A percentile compares a stretch with the other conserved stretches of the same genome.
Conservation (phyloP, 768 basidiomycete species). For the Kwoniella bestiolae region DNA sequence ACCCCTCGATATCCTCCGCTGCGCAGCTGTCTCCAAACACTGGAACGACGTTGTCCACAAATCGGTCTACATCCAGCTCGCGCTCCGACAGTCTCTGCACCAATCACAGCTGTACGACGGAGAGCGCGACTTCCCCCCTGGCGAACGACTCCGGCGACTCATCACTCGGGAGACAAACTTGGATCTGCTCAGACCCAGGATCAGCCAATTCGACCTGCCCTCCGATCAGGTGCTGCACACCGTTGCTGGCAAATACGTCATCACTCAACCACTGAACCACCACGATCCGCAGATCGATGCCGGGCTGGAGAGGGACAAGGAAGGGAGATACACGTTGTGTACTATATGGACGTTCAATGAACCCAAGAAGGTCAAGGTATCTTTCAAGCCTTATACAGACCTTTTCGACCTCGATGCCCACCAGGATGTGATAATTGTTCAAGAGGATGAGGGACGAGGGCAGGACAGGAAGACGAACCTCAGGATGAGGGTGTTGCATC, state of each 20-base stretch:
- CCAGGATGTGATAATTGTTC: conserved; percentile 13
- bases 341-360: conserved; percentile 2
- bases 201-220: neutral
- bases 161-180: conserved; percentile 14
- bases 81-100: conserved; percentile 9
- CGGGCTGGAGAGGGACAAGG: conserved; percentile 2
- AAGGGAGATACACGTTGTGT: conserved; percentile 7
- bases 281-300: too few relatives aligned
- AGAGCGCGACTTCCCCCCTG: neutral
- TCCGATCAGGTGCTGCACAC: conserved; percentile 9
- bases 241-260: conserved; percentile 13
- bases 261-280: conserved; percentile 10
- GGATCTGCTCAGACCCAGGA: conserved; percentile 4
- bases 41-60: conserved; percentile 4
- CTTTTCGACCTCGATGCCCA: conserved; percentile 13
- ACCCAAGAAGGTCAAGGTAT: conserved; percentile 9
- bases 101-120: neutral
- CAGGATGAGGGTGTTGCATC: conserved; percentile 2
- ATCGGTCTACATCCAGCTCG: conserved; percentile 7
- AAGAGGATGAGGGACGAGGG: neutral
- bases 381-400: conserved; percentile 13
- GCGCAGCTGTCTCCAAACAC: conserved; percentile 1
- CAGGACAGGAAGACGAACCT: neutral
- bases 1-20: neutral
- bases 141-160: neutral